Evolutionary conservation across 2,329 filamentous ascomycete species (phyloP).

Genomic region (Cladophialophora exuberans): DNA sequence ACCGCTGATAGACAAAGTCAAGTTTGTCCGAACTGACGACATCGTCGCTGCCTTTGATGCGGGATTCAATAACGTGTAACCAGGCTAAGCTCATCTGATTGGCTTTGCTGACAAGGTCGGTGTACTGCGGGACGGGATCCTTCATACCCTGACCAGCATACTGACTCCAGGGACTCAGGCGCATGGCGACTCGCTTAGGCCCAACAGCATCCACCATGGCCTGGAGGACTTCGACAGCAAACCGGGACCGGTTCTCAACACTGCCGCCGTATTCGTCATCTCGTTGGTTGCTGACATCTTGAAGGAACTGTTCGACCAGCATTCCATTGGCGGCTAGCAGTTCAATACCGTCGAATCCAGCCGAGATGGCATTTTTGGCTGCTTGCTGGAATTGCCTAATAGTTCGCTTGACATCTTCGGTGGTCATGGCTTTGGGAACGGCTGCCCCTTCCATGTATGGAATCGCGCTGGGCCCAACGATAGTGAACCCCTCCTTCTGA

Average conservation of each 20-base stretch:
- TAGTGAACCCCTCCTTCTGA: slow-evolving; percentile 2
- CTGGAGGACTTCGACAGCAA: slow-evolving; percentile 56
- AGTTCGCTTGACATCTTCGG: slow-evolving; percentile 48
- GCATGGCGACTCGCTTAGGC: slow-evolving; percentile 47
- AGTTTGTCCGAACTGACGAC: slow-evolving; percentile 41
- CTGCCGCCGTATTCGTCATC: slow-evolving; percentile 56
- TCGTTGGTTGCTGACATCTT: slow-evolving; percentile 50
- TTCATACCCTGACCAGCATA: slow-evolving; percentile 59
- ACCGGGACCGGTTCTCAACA: slow-evolving; percentile 55
- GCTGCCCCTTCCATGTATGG: slow-evolving; percentile 34
- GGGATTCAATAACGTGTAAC: slow-evolving; percentile 63
- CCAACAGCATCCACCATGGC: slow-evolving; percentile 47
- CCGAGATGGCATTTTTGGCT: slow-evolving; percentile 56
- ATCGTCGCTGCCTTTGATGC: slow-evolving; percentile 41
- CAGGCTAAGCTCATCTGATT: slow-evolving; percentile 61
- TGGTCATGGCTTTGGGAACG: slow-evolving; percentile 30
- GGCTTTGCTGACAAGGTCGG: slow-evolving; percentile 57
- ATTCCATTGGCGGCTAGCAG: slow-evolving; percentile 57
- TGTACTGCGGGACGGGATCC: slow-evolving; percentile 66
- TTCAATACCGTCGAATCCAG: slow-evolving; percentile 39
- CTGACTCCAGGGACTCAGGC: slow-evolving; percentile 47
- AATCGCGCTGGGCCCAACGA: slow-evolving; percentile 18
- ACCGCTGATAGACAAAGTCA: slow-evolving; percentile 51
- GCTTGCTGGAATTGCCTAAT: slow-evolving; percentile 50
- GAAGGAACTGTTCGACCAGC: slow-evolving; percentile 56